Evolutionary conservation across 1,284 basidiomycete species (phyloP).

Genomic region (Lentinula novae-zelandiae): DNA sequence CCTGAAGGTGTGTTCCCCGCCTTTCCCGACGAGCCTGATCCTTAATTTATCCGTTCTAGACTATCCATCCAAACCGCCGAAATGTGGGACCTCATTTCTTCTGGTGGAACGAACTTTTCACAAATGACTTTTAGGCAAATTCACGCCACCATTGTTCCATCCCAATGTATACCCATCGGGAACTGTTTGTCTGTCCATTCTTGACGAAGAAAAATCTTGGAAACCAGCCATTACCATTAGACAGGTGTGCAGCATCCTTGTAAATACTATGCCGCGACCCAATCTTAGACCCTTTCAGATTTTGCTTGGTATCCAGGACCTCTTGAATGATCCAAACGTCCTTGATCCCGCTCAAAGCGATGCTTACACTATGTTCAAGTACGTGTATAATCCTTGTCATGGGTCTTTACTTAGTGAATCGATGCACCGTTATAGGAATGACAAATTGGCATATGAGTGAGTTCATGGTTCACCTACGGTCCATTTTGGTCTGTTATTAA

Average conservation of each 20-base stretch:
- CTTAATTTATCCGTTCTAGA: slow-evolving; percentile 42
- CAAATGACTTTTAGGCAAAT: slow-evolving; percentile 72
- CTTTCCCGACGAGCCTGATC: slow-evolving; percentile 12
- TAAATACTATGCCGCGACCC: background rate
- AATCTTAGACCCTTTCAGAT: slow-evolving; percentile 52
- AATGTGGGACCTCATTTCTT: slow-evolving; percentile 57
- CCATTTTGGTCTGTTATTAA: background rate
- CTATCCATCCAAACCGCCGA: slow-evolving; percentile 94
- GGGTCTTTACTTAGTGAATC: background rate
- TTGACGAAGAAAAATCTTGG: slow-evolving; percentile 99
- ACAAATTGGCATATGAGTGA: slow-evolving; percentile 86
- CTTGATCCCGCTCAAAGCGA: slow-evolving; percentile 96
- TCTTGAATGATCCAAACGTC: slow-evolving; percentile 92
- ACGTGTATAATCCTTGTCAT: slow-evolving; percentile 27
- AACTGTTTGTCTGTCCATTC: slow-evolving; percentile 95
- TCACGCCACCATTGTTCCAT: slow-evolving; percentile 93
- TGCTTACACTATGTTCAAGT: slow-evolving; percentile 98
- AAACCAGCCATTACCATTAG: slow-evolving; percentile 99
- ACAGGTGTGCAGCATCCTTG: slow-evolving; percentile 56
- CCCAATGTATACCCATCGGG: slow-evolving; percentile 99
- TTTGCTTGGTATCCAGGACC: slow-evolving; percentile 90
- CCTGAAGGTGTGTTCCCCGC: slow-evolving; percentile 74
- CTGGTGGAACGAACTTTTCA: background rate
- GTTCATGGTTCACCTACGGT: slow-evolving; percentile 24
- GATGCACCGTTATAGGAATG: slow-evolving; percentile 58